Evolutionary conservation across 441 rosid species (phyloP).

Genomic region (Flueggea neowawraea): DNA sequence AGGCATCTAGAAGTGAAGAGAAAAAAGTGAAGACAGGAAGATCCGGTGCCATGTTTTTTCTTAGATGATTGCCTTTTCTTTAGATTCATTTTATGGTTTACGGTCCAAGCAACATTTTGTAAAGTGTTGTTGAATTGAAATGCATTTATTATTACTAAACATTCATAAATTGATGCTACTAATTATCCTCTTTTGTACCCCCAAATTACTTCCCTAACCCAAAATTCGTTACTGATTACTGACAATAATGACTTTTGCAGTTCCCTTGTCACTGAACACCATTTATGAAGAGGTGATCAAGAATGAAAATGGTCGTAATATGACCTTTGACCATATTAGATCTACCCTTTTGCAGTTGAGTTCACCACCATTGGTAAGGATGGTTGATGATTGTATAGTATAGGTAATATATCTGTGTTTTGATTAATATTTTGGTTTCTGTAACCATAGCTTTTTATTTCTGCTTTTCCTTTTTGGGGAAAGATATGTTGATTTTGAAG

Average conservation of each 20-base stretch:
- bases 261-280: conserved; percentile 54
- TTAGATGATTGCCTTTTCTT: conserved; percentile 10
- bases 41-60: conserved; percentile 47
- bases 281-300: conserved; percentile 88
- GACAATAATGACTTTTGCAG: conserved; percentile 37
- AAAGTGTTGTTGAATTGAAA: no score
- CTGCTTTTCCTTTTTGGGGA: background rate
- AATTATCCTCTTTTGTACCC: no score
- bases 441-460: background rate
- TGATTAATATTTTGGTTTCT: no score
- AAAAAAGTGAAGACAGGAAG: conserved; percentile 56
- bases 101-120: no score
- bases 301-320: conserved; percentile 68
- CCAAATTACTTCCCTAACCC: conserved; percentile 1
- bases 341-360: conserved; percentile 54
- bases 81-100: no score
- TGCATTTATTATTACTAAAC: no score
- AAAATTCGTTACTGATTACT: conserved; percentile 7
- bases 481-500: background rate
- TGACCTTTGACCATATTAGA: conserved; percentile 68
- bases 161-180: no score
- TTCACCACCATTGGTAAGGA: conserved; percentile 41
- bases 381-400: conserved; percentile 41
- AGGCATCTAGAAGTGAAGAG: conserved; percentile 67
- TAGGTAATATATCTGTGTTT: conserved; percentile 41